Evolutionary conservation across 805 yeast species (phyloP).

Genomic region (Ogataea corticis): DNA sequence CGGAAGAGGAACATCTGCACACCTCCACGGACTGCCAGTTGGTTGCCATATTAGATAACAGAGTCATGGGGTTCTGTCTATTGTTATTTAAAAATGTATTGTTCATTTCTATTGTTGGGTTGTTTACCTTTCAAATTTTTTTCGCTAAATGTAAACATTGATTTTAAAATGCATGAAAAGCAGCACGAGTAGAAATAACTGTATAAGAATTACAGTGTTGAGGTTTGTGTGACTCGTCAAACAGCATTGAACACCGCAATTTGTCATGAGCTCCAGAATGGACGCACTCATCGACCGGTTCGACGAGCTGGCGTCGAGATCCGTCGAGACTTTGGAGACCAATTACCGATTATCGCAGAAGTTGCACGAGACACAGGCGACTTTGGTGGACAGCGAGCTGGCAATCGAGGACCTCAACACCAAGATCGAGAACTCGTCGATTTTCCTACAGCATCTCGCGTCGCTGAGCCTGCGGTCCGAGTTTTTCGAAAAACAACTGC

Average conservation of each 20-base stretch:
- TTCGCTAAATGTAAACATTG: conserved; percentile 6
- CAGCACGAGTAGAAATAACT: background rate
- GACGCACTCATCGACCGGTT: conserved; percentile 20
- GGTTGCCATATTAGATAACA: too few species aligned
- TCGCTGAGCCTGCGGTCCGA: conserved; percentile 35
- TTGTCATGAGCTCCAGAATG: conserved; percentile 6
- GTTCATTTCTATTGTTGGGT: background rate
- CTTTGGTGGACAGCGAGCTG: conserved; percentile 22
- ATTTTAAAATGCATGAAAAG: background rate
- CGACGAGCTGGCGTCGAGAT: conserved; percentile 17
- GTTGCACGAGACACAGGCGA: conserved; percentile 20
- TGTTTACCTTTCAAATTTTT: conserved; percentile 5
- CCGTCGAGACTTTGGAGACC: conserved; percentile 14
- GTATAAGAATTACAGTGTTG: too few species aligned
- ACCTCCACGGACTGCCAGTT: too few species aligned
- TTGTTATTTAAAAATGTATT: background rate
- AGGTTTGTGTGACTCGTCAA: background rate
- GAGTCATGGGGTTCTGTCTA: background rate
- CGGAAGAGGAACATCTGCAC: too few species aligned
- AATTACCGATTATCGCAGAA: conserved; percentile 19
- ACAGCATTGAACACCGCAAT: background rate
- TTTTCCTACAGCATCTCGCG: conserved; percentile 33
- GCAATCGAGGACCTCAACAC: conserved; percentile 25
- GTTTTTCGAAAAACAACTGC: conserved; percentile 36
- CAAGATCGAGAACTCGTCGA: conserved; percentile 28